Evolutionary conservation across 1,284 basidiomycete species (phyloP).

Genomic region (Cutaneotrichosporon sp.): DNA sequence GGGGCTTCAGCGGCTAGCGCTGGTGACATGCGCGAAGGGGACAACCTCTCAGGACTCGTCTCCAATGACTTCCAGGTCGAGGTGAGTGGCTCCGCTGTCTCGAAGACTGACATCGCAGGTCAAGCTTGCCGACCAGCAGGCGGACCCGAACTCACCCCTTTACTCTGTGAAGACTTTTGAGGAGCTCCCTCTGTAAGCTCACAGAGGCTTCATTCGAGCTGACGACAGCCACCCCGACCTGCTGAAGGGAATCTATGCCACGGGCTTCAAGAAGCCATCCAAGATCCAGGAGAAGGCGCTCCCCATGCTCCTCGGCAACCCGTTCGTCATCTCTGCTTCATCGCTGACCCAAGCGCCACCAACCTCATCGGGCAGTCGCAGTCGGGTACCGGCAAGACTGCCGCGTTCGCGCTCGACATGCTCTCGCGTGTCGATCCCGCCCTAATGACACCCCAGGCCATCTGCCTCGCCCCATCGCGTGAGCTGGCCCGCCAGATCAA

Average conservation of each 20-base stretch:
- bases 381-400: constrained; percentile 98
- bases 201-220: constrained; percentile 2
- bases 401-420: constrained; percentile 97
- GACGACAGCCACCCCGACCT: constrained; percentile 72
- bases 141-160: constrained; percentile 89
- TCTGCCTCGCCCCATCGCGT: constrained; percentile 90
- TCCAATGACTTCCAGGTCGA: constrained; percentile 44
- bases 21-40: constrained; percentile 2
- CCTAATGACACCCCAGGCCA: constrained; percentile 79
- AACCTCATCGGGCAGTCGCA: constrained; percentile 99
- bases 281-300: constrained; percentile 98
- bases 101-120: constrained; percentile 56
- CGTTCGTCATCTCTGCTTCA: constrained; percentile 55
- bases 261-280: constrained; percentile 96
- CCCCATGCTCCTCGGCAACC: constrained; percentile 83
- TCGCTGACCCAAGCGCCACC: constrained; percentile 59
- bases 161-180: constrained; percentile 94
- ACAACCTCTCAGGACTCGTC: constrained; percentile 27
- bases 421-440: constrained; percentile 86
- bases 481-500: constrained; percentile 98
- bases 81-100: constrained; percentile 16
- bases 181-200: constrained; percentile 76
- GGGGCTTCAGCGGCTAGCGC: background rate
- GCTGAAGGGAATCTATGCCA: constrained; percentile 91
- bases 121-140: constrained; percentile 94